Conservation (phyloP, 2,329 filamentous ascomycete genomes). For the Biscogniauxia sp. region DNA sequence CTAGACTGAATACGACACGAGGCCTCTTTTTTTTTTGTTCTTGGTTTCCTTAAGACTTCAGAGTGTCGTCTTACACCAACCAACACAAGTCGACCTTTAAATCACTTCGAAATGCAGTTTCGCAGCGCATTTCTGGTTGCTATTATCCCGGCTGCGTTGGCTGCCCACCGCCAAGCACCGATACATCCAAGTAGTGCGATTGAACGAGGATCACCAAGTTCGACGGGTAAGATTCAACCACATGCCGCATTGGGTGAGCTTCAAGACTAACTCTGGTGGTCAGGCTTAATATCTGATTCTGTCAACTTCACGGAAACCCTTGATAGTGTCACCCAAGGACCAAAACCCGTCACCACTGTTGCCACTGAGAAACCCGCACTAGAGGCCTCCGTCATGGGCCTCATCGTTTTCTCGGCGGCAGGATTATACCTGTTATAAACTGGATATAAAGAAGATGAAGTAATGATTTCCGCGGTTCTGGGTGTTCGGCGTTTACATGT, state of each 20-base stretch:
- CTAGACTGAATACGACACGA: neutral
- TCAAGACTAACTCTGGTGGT: slow-evolving; percentile 13
- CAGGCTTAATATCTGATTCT: slow-evolving; percentile 16
- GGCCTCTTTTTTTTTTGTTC: no score
- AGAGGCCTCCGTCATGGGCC: slow-evolving; percentile 31
- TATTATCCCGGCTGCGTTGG: slow-evolving; percentile 14
- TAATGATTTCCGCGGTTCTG: neutral
- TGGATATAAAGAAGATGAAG: neutral
- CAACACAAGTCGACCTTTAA: neutral
- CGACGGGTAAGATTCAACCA: slow-evolving; percentile 14
- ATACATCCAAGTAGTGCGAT: slow-evolving; percentile 18
- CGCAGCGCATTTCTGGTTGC: slow-evolving; percentile 15
- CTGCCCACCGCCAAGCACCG: slow-evolving; percentile 19
- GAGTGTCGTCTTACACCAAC: slow-evolving; percentile 2
- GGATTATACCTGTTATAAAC: slow-evolving; percentile 30
- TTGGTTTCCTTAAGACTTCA: slow-evolving; percentile 3
- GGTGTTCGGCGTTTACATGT: no score
- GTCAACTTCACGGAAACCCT: slow-evolving; percentile 20
- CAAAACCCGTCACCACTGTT: slow-evolving; percentile 18
- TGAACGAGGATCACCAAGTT: slow-evolving; percentile 13
- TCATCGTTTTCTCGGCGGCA: slow-evolving; percentile 32
- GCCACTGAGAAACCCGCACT: slow-evolving; percentile 27
- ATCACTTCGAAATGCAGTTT: slow-evolving; percentile 24
- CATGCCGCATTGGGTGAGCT: neutral
- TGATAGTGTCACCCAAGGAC: slow-evolving; percentile 14